These are phyloP conservation scores for Fusarium graminum DNA, from an alignment of 2,329 filamentous ascomycete genomes.

Conservation along the genomic window DNA sequence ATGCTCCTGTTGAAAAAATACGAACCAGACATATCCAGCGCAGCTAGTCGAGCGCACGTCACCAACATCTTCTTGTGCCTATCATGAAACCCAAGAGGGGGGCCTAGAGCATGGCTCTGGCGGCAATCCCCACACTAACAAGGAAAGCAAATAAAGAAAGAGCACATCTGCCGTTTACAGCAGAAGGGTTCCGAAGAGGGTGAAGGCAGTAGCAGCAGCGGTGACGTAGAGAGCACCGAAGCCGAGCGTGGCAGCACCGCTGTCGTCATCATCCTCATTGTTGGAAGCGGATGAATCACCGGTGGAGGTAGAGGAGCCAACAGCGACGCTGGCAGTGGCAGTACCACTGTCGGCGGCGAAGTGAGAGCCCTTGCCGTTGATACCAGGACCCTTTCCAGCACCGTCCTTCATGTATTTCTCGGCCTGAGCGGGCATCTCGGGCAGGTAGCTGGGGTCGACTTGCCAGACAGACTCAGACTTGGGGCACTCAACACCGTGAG, in stretches of 20 bases:
- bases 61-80: slow-evolving; percentile 33
- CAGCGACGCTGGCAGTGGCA: slow-evolving; percentile 59
- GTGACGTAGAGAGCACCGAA: slow-evolving; percentile 54
- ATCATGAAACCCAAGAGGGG: slow-evolving; percentile 43
- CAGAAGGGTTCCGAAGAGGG: slow-evolving; percentile 57
- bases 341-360: slow-evolving; percentile 61
- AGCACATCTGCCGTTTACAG: slow-evolving; percentile 51
- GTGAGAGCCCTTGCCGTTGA: slow-evolving; percentile 67
- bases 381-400: slow-evolving; percentile 66
- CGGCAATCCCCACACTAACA: slow-evolving; percentile 29
- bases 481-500: slow-evolving; percentile 63
- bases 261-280: slow-evolving; percentile 49
- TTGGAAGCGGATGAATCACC: slow-evolving; percentile 21
- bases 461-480: slow-evolving; percentile 64
- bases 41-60: slow-evolving; percentile 41
- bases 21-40: slow-evolving; percentile 43
- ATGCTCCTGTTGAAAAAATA: slow-evolving; percentile 47
- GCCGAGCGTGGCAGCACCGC: slow-evolving; percentile 50
- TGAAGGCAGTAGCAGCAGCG: slow-evolving; percentile 54
- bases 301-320: slow-evolving; percentile 51
- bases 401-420: slow-evolving; percentile 66
- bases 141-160: slow-evolving; percentile 29
- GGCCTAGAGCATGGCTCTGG: slow-evolving; percentile 12
- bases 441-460: slow-evolving; percentile 63
- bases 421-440: slow-evolving; percentile 65